These are phyloP conservation scores for Lathyrus aphaca DNA, from an alignment of 306 rosid genomes.

Conservation along the genomic window DNA sequence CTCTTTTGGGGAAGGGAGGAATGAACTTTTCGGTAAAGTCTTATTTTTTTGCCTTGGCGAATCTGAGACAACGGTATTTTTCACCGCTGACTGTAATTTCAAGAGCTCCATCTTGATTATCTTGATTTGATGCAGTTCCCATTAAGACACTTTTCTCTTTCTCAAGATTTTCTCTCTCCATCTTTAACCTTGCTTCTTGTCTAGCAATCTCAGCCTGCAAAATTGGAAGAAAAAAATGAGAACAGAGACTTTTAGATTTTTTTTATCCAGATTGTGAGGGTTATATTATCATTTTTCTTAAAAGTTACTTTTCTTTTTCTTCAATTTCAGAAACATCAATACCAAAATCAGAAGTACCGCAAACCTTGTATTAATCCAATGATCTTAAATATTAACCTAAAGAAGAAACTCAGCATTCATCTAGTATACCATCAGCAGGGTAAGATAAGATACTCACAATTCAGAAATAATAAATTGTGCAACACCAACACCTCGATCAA, in stretches of 20 bases:
- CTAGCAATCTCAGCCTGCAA: slow-evolving; percentile 86
- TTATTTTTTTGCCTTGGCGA: slow-evolving; percentile 93
- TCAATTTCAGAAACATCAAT: slow-evolving; percentile 20
- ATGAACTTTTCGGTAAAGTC: slow-evolving; percentile 19
- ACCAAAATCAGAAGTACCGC: slow-evolving; percentile 7
- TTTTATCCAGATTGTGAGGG: slow-evolving; percentile 11
- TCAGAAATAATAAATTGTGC: neutral
- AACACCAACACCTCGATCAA: neutral
- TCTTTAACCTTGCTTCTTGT: slow-evolving; percentile 93
- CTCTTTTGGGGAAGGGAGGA: slow-evolving; percentile 10
- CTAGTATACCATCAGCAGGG: neutral
- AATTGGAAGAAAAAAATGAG: slow-evolving; percentile 5
- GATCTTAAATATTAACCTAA: slow-evolving; percentile 19
- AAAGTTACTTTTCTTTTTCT: slow-evolving; percentile 5
- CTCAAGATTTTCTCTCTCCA: slow-evolving; percentile 96
- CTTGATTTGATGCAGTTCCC: slow-evolving; percentile 98
- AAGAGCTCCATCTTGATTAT: slow-evolving; percentile 93
- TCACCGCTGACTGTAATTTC: slow-evolving; percentile 99
- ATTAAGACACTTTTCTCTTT: slow-evolving; percentile 92
- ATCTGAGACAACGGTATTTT: slow-evolving; percentile 94
- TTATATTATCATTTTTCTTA: neutral
- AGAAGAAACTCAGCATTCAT: slow-evolving; percentile 15
- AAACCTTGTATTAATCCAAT: slow-evolving; percentile 18
- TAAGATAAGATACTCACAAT: slow-evolving; percentile 13
- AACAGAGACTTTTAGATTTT: neutral